Evolutionary conservation across 495 filamentous ascomycete species (phyloP).

Genomic region (Penicillium chermesinum): DNA sequence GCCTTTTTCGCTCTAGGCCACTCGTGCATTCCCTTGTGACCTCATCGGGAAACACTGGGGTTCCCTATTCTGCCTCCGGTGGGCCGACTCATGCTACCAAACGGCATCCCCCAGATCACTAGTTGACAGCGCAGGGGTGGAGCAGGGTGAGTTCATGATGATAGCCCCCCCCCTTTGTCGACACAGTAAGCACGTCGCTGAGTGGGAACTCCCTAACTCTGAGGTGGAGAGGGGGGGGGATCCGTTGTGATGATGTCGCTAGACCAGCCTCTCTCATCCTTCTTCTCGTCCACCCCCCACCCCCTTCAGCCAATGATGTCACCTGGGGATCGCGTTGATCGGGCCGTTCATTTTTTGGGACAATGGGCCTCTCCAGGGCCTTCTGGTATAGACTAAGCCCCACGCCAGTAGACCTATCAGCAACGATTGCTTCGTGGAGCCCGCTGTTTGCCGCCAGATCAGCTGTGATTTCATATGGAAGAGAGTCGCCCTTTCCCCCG

Average conservation of each 20-base stretch:
- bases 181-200: not conserved
- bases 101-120: slow-evolving; percentile 1
- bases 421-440: not conserved
- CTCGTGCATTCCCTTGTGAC: slow-evolving; percentile 29
- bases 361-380: not conserved
- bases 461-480: slow-evolving; percentile 16
- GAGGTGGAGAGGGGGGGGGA: slow-evolving; percentile 6
- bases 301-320: slow-evolving; percentile 27
- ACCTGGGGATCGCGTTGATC: slow-evolving; percentile 11
- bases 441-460: slow-evolving; percentile 1
- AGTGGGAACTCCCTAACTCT: not conserved
- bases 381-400: not conserved
- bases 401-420: slow-evolving; percentile 15
- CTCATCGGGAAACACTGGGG: slow-evolving; percentile 22
- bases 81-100: slow-evolving; percentile 16
- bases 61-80: slow-evolving; percentile 12
- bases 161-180: slow-evolving; percentile 4
- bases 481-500: slow-evolving; percentile 1
- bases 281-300: not conserved
- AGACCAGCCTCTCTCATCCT: not conserved
- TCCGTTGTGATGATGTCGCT: slow-evolving; percentile 20
- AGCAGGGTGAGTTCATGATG: slow-evolving; percentile 23
- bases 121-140: slow-evolving; percentile 22
- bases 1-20: slow-evolving; percentile 8
- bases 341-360: slow-evolving; percentile 1